Base-by-base conservation (phyloP, 345 rosid genomes). In the Linum trigynum region DNA sequence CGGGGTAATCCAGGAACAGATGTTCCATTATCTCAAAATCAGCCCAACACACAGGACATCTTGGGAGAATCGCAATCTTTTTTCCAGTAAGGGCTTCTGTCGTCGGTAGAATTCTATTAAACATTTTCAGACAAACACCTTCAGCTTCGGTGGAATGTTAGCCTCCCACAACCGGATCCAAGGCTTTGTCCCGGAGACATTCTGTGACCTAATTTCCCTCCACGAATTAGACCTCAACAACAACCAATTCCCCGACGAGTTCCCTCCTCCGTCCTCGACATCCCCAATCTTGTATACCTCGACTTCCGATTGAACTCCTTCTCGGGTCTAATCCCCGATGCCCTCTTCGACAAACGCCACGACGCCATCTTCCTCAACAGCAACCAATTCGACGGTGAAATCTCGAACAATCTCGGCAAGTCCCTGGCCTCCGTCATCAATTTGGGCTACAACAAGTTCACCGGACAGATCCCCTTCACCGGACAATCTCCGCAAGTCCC, bases 351-450 rank as follows among this genome's bases (percentile, higher is more conserved):
- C 79, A 83, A 78, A 77, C 72, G 65, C 43, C 82, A 87, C 14
- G 97, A 90, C 64, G 98, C 97, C 4, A 80, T 92, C 68, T 69
- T 92, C 42, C 82, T 92, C 74, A 92, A 92, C 73, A 75, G 90
- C 55, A 90, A 92, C 70, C 77, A 74, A 42, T 90, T 92, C 67
- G 78, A 55, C 12, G 88, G 91, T 0, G 79, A 84, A 58, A 74
- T 92, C 53, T 97, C 97, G 0, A 55, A 77, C 53, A 92, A 76
- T 61, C 74, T 92, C 43, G 97, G 92, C 0, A 87, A 76, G 64
- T 90, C 96, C 14, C 96, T 85, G 7, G 96, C 98, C 61, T 87
- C 97, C 0, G 97, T 92, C 39, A 85, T 90, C 42, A 90, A 90
- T 62, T 73, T 92, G 62, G 96, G 97, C 0, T 90, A 92, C 40